A percentile compares a stretch with the other conserved stretches of the same genome.
Conservation (phyloP, 2,329 filamentous ascomycete genomes). For the Dryadomyces quercus-mongolicae region DNA sequence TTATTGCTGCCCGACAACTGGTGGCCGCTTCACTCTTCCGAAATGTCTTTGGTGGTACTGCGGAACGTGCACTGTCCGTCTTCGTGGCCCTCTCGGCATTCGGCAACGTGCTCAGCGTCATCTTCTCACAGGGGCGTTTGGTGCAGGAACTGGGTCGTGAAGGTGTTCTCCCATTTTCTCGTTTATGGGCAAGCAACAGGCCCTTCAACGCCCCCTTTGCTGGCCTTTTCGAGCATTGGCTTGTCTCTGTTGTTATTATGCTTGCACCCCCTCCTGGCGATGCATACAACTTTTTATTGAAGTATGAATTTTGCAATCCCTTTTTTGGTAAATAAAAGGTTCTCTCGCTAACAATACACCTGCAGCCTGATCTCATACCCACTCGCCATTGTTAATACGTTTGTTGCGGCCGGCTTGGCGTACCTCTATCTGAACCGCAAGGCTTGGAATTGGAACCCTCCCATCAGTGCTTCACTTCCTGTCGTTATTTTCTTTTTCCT, state of each 20-base stretch:
- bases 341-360: slow-evolving; percentile 1
- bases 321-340: not conserved
- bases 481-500: slow-evolving; percentile 46
- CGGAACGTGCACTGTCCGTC: slow-evolving; percentile 48
- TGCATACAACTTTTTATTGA: slow-evolving; percentile 51
- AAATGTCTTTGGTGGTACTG: slow-evolving; percentile 39
- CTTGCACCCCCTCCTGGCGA: slow-evolving; percentile 55
- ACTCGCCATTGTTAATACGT: slow-evolving; percentile 43
- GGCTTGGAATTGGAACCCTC: slow-evolving; percentile 38
- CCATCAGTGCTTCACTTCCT: slow-evolving; percentile 40
- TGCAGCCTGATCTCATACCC: slow-evolving; percentile 50
- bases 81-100: slow-evolving; percentile 58
- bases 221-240: slow-evolving; percentile 51
- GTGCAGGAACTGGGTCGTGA: slow-evolving; percentile 56
- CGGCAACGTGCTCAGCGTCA: slow-evolving; percentile 55
- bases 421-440: slow-evolving; percentile 38
- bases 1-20: slow-evolving; percentile 36
- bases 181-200: slow-evolving; percentile 50
- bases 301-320: slow-evolving; percentile 24
- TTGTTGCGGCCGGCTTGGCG: slow-evolving; percentile 39
- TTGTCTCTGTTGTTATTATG: slow-evolving; percentile 52
- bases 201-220: slow-evolving; percentile 51
- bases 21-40: slow-evolving; percentile 43
- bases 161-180: slow-evolving; percentile 51
- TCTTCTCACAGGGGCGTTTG: slow-evolving; percentile 55